phyloP scores from a whole-genome alignment of 2,329 filamentous ascomycete species.

The Ophiognomonia clavigignenti-juglandacearum region DNA sequence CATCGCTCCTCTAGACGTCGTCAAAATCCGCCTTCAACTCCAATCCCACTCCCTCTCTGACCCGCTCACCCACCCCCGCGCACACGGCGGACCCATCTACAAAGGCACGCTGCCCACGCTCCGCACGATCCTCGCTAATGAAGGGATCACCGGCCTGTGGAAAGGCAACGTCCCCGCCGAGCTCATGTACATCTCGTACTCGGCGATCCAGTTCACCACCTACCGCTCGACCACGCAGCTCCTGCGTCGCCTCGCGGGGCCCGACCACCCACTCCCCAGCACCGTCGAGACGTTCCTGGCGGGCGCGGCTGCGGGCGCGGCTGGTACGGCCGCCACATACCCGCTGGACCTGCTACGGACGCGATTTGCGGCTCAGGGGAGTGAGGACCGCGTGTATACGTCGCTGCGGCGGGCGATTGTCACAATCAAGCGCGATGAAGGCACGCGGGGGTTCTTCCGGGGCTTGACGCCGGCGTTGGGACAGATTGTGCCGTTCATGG shows the following conservation, averaged over 20 bases:
- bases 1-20: slow-evolving; percentile 90
- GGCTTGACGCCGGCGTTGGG: slow-evolving; percentile 75
- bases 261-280: slow-evolving; percentile 46
- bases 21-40: slow-evolving; percentile 96
- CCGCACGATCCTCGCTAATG: slow-evolving; percentile 68
- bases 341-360: slow-evolving; percentile 90
- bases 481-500: slow-evolving; percentile 96
- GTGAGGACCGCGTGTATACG: slow-evolving; percentile 65
- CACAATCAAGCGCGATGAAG: slow-evolving; percentile 74
- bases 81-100: slow-evolving; percentile 50
- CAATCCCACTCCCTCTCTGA: slow-evolving; percentile 82
- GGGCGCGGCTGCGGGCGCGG: slow-evolving; percentile 76
- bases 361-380: slow-evolving; percentile 92
- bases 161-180: slow-evolving; percentile 97
- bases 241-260: slow-evolving; percentile 45
- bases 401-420: slow-evolving; percentile 64
- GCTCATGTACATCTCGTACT: slow-evolving; percentile 88
- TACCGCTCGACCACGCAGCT: slow-evolving; percentile 72
- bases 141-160: slow-evolving; percentile 86
- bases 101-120: slow-evolving; percentile 75
- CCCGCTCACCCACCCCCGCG: slow-evolving; percentile 52
- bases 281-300: slow-evolving; percentile 75
- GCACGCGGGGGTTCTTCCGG: slow-evolving; percentile 76
- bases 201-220: slow-evolving; percentile 81
- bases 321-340: slow-evolving; percentile 81